These are phyloP conservation scores for Xerocomellus amylosporus DNA, from an alignment of 768 basidiomycete species.

Conservation along the genomic window DNA sequence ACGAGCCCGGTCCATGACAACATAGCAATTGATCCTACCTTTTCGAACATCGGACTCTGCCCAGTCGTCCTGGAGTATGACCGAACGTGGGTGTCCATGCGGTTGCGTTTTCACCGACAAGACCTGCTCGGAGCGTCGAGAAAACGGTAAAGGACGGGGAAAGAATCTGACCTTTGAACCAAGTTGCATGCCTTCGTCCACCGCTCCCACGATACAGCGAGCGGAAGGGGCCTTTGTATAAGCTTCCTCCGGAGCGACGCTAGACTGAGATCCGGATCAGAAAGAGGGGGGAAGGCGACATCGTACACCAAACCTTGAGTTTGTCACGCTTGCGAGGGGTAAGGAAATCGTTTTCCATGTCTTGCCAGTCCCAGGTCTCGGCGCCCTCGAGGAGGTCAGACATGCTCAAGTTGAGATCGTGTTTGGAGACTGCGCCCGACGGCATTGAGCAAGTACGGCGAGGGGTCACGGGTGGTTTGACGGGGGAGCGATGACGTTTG, in stretches of 20 bases:
- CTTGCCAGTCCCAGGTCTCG: slow-evolving; percentile 69
- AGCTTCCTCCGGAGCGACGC: slow-evolving; percentile 6
- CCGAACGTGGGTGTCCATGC: slow-evolving; percentile 39
- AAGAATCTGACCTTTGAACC: slow-evolving; percentile 20
- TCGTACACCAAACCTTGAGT: slow-evolving; percentile 17
- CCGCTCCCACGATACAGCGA: slow-evolving; percentile 53
- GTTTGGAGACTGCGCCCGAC: background rate
- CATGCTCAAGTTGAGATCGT: slow-evolving; percentile 41
- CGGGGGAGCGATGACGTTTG: slow-evolving; percentile 17
- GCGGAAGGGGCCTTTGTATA: slow-evolving; percentile 42
- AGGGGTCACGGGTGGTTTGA: slow-evolving; percentile 12
- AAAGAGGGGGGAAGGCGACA: background rate
- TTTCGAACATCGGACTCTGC: slow-evolving; percentile 53
- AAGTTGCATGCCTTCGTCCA: slow-evolving; percentile 36
- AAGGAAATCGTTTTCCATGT: slow-evolving; percentile 48
- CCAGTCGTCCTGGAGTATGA: slow-evolving; percentile 81
- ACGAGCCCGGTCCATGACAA: background rate
- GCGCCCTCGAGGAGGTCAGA: slow-evolving; percentile 56
- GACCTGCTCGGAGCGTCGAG: slow-evolving; percentile 34
- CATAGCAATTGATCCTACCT: slow-evolving; percentile 41
- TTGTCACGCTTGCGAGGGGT: slow-evolving; percentile 36
- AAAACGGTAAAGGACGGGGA: background rate
- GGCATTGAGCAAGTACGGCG: slow-evolving; percentile 12
- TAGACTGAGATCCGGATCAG: slow-evolving; percentile 15
- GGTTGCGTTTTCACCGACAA: slow-evolving; percentile 48